Percentiles rank a stretch among this genome's conserved stretches.
Conservation (phyloP, 2,329 filamentous ascomycete genomes). For the Zymoseptoria pseudotritici region DNA sequence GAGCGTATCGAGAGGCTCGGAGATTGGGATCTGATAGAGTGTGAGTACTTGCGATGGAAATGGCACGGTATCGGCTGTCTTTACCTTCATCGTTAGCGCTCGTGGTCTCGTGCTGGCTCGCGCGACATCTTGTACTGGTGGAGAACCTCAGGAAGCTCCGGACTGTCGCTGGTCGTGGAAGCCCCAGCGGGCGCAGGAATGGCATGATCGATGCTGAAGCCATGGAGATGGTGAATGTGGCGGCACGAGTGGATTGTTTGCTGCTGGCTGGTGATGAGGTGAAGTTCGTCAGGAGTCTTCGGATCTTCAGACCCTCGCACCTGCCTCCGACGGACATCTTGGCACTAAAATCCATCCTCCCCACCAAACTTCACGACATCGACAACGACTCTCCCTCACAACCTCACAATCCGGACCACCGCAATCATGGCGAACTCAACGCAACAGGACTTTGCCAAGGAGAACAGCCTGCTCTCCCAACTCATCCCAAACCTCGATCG, state of each 20-base stretch:
- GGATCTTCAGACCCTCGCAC: no score
- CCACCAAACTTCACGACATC: background rate
- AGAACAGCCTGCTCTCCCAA: slow-evolving; percentile 78
- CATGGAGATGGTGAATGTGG: slow-evolving; percentile 22
- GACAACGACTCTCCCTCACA: background rate
- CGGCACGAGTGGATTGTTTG: background rate
- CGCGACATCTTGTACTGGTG: slow-evolving; percentile 19
- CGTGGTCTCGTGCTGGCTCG: slow-evolving; percentile 6
- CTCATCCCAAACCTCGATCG: slow-evolving; percentile 88
- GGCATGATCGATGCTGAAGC: slow-evolving; percentile 31
- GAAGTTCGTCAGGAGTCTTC: background rate
- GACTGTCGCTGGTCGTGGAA: slow-evolving; percentile 31
- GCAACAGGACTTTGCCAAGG: slow-evolving; percentile 44
- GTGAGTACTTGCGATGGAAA: background rate
- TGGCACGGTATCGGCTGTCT: background rate
- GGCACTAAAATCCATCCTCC: background rate
- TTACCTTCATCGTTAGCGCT: slow-evolving; percentile 25
- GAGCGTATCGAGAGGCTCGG: slow-evolving; percentile 26
- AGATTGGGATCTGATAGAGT: slow-evolving; percentile 26
- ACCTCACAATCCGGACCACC: slow-evolving; percentile 3
- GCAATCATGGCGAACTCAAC: slow-evolving; percentile 34
- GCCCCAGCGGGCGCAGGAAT: slow-evolving; percentile 35
- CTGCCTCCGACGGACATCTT: background rate
- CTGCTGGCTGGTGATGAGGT: background rate
- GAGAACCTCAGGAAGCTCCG: slow-evolving; percentile 38